Conservation (phyloP, 176 grass and related monocot genomes). For the Musa schizocarpa region DNA sequence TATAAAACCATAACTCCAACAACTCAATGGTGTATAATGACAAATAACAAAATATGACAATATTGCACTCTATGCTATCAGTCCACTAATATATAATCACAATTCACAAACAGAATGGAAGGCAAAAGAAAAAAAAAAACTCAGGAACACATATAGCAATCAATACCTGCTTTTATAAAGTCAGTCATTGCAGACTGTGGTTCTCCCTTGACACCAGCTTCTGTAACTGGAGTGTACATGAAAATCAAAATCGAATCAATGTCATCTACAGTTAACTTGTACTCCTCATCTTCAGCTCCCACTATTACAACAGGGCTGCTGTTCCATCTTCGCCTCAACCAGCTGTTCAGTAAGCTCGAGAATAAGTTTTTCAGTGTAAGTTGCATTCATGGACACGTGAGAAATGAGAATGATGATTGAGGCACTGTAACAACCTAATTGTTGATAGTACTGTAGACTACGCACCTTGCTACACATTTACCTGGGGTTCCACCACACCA, state of each 20-base stretch:
- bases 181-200: slow-evolving; percentile 68
- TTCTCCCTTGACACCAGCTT: slow-evolving; percentile 77
- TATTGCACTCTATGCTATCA: not conserved
- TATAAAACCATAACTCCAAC: no score
- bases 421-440: slow-evolving; percentile 2
- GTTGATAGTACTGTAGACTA: slow-evolving; percentile 3
- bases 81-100: not conserved
- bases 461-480: slow-evolving; percentile 78
- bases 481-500: slow-evolving; percentile 87
- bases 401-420: not conserved
- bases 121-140: not conserved
- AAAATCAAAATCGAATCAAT: slow-evolving; percentile 81
- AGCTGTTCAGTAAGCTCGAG: slow-evolving; percentile 38
- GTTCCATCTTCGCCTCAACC: slow-evolving; percentile 76
- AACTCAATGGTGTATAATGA: no score
- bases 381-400: slow-evolving; percentile 7
- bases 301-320: slow-evolving; percentile 49
- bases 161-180: slow-evolving; percentile 79
- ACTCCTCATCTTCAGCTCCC: slow-evolving; percentile 77
- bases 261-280: slow-evolving; percentile 65
- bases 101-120: not conserved
- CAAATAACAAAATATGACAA: not conserved
- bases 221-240: slow-evolving; percentile 77
- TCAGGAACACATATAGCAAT: not conserved
- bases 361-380: slow-evolving; percentile 13